phyloP scores from a whole-genome alignment of 73 alveolate genomes.

The Tetrahymena elliotti region DNA sequence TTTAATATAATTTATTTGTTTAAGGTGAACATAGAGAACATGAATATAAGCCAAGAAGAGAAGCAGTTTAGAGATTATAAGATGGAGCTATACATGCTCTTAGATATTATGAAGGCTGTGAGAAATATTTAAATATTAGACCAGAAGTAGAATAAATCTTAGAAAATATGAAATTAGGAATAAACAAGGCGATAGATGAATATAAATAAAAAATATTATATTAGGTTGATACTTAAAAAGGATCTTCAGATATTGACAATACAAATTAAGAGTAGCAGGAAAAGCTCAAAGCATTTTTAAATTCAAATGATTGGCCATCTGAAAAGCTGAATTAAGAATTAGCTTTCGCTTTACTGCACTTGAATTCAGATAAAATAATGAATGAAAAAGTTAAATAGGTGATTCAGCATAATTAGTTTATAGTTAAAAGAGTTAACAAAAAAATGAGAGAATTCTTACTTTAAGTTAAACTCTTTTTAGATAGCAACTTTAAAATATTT shows the following conservation, averaged over 20 bases:
- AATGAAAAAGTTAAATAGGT: background rate
- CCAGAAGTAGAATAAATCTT: background rate
- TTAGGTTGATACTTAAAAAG: background rate
- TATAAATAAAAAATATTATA: background rate
- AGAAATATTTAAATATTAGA: background rate
- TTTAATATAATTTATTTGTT: background rate
- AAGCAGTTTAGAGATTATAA: background rate
- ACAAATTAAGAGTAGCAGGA: background rate
- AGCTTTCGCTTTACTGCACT: background rate
- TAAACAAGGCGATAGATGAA: background rate
- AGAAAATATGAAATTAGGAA: background rate
- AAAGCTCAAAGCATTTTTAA: background rate
- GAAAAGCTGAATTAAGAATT: background rate
- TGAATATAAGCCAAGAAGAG: background rate
- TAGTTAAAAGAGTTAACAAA: background rate
- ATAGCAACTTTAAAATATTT: background rate
- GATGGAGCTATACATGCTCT: background rate
- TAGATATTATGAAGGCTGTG: background rate
- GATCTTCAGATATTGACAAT: background rate
- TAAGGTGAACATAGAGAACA: background rate
- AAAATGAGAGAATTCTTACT: background rate
- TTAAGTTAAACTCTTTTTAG: background rate
- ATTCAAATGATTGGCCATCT: background rate
- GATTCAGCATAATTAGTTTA: background rate
- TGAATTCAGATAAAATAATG: background rate